A percentile compares a stretch with the other conserved stretches of the same genome.
Conservation (phyloP, 352 stramenopile species). For the Phytophthora vignae region DNA sequence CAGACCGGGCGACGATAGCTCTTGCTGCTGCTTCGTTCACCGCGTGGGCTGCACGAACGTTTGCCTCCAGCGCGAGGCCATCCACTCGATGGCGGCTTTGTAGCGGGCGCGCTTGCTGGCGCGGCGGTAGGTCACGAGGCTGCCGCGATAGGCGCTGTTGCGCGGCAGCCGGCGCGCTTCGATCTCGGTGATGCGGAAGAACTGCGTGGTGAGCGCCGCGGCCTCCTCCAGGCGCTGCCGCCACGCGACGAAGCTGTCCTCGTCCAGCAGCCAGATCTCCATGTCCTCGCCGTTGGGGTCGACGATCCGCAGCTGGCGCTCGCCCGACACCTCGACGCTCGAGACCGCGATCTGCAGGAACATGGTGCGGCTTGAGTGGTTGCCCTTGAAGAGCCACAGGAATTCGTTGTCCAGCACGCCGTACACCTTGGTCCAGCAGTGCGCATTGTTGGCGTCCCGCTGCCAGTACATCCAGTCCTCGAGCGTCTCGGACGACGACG, state of each 20-base stretch:
- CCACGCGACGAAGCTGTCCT: constrained; percentile 59
- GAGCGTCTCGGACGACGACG: constrained; percentile 45
- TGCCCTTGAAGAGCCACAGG: constrained; percentile 80
- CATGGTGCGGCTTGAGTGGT: constrained; percentile 60
- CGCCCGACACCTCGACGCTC: constrained; percentile 69
- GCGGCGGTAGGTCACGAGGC: constrained; percentile 69
- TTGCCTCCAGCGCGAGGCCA: constrained; percentile 51
- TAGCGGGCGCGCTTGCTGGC: constrained; percentile 59
- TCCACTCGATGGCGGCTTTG: constrained; percentile 50
- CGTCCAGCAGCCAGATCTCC: constrained; percentile 78
- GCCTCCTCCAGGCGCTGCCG: constrained; percentile 67
- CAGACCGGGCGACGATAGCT: constrained; percentile 1
- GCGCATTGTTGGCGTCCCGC: constrained; percentile 65
- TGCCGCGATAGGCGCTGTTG: constrained; percentile 72
- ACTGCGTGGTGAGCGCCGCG: constrained; percentile 62
- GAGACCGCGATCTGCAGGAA: constrained; percentile 83
- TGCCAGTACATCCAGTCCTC: constrained; percentile 90
- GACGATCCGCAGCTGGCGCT: constrained; percentile 69
- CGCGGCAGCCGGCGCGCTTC: constrained; percentile 65
- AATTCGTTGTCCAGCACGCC: constrained; percentile 84
- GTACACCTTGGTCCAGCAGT: constrained; percentile 88
- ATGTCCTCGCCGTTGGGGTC: constrained; percentile 82
- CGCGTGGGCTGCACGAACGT: constrained; percentile 31
- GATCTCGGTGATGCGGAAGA: constrained; percentile 68
- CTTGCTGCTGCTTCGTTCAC: constrained; percentile 11